These are phyloP conservation scores for Alternaria sp. DNA, from an alignment of 2,329 filamentous ascomycete genomes.

Conservation along the genomic window DNA sequence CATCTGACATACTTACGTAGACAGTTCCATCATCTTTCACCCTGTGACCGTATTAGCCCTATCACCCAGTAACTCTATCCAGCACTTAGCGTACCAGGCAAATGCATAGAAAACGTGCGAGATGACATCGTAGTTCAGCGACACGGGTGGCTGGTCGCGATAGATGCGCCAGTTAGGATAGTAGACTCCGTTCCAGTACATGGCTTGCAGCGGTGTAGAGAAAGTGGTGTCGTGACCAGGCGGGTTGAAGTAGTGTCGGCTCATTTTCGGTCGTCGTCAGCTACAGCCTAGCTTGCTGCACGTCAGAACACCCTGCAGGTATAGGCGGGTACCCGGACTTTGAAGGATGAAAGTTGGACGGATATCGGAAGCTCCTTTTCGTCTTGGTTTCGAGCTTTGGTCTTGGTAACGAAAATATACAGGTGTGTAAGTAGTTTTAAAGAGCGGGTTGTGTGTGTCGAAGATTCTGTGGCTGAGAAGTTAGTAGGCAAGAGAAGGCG, in stretches of 20 bases:
- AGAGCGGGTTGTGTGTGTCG: conserved; percentile 5
- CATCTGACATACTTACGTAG: conserved; percentile 65
- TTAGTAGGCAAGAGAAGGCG: conserved; percentile 3
- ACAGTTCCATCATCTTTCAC: conserved; percentile 75
- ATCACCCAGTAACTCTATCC: conserved; percentile 9
- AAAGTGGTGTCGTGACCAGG: conserved; percentile 34
- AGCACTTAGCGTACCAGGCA: conserved; percentile 59
- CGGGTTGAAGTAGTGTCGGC: conserved; percentile 33
- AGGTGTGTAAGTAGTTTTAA: conserved; percentile 9
- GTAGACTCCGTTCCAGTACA: conserved; percentile 75
- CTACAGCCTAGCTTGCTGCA: conserved; percentile 42
- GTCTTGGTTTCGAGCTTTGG: background rate
- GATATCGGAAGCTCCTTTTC: conserved; percentile 4
- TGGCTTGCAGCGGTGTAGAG: conserved; percentile 39
- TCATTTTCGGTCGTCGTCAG: conserved; percentile 37
- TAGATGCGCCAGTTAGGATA: conserved; percentile 83
- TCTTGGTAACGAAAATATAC: background rate
- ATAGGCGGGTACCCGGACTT: conserved; percentile 16
- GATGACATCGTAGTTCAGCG: conserved; percentile 76
- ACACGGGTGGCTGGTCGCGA: conserved; percentile 73
- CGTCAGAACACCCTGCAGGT: conserved; percentile 27
- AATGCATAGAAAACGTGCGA: conserved; percentile 86
- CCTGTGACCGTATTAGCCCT: conserved; percentile 49
- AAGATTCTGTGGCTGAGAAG: conserved; percentile 11
- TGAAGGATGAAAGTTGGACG: conserved; percentile 5